Evolutionary conservation across 106 monocot species (phyloP), one percentile per base, ranked within the genome.

Genomic region (Xerophyta viscosa): DNA sequence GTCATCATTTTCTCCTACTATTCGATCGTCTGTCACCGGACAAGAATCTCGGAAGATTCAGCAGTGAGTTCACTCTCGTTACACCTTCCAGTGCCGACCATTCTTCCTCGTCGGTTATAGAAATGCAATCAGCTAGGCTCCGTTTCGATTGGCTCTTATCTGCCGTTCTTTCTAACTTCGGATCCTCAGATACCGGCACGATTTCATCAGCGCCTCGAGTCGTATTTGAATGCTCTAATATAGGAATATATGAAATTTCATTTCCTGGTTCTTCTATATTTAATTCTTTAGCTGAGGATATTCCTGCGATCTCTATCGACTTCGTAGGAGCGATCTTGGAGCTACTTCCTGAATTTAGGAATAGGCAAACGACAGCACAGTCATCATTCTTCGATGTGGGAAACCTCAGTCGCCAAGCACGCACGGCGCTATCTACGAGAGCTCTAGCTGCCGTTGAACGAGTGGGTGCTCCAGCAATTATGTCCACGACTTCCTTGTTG

Each of bases 51-150:
- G 92, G 92, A 27, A 92, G 62, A 49, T 73, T 86, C 20, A 92
- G 33, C 37, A 92, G 61, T 46, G 92, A 79, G 53, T 92, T 92
- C 3, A 83, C 86, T 37, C 92, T 53, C 0, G 92, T 92, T 14
- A 92, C 72, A 44, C 86, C 92, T 65, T 92, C 82, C 0, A 92
- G 59, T 2, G 87, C 92, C 24, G 92, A 79, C 92, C 92, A 92
- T 61, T 92, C 82, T 46, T 92, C 92, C 13, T 92, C 87, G 29
- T 83, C 92, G 2, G 66, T 50, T 19, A 10, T 17, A 33, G 54
- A 21, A 54, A 92, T 70, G 57, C 82, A 92, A 37, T 92, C 86
- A 10, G 78, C 86, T 12, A 92, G 75, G 58, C 76, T 79, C 59
- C 72, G 76, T n/a, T 70, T 69, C 3, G 89, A 89, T 8, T 74